phyloP scores from a whole-genome alignment of 495 filamentous ascomycete genomes.

The Aspergillus diversus region DNA sequence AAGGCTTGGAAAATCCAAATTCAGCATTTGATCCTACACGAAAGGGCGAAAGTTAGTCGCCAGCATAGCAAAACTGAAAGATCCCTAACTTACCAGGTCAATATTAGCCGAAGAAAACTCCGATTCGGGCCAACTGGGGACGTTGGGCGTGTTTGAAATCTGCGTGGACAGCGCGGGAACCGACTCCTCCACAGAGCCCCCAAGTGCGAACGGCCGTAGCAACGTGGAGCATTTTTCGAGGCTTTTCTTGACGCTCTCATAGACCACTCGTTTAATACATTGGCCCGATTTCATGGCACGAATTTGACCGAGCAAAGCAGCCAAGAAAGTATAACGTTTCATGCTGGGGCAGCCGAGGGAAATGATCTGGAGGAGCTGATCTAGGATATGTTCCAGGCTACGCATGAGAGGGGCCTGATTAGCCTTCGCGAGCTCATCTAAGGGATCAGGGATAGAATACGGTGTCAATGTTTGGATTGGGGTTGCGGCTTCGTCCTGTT shows the following conservation, averaged over 20 bases:
- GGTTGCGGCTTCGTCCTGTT: too few species aligned
- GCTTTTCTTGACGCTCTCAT: slow-evolving; percentile 21
- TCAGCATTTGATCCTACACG: too few species aligned
- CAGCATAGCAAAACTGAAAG: too few species aligned
- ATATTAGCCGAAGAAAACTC: too few species aligned
- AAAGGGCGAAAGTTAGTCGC: too few species aligned
- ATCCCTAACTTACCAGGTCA: too few species aligned
- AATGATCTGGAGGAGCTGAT: slow-evolving; percentile 29
- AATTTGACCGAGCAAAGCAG: slow-evolving; percentile 27
- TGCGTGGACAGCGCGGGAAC: too few species aligned
- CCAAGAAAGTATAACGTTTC: slow-evolving; percentile 29
- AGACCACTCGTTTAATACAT: slow-evolving; percentile 20
- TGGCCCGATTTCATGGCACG: slow-evolving; percentile 26
- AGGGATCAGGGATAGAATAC: slow-evolving; percentile 3
- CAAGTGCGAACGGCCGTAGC: slow-evolving; percentile 12
- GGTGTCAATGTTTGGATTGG: background rate
- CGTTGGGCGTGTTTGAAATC: too few species aligned
- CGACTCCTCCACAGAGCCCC: too few species aligned
- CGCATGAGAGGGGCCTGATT: slow-evolving; percentile 25
- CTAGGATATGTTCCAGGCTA: slow-evolving; percentile 25
- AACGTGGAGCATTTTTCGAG: slow-evolving; percentile 18
- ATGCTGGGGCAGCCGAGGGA: slow-evolving; percentile 23
- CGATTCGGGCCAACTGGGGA: too few species aligned
- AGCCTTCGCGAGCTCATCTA: slow-evolving; percentile 19
- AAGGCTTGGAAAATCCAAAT: too few species aligned